Evolutionary conservation across 208 protist species (phyloP), one percentile per base, ranked within the genome.

Genomic region (Acanthamoeba castellanii): DNA sequence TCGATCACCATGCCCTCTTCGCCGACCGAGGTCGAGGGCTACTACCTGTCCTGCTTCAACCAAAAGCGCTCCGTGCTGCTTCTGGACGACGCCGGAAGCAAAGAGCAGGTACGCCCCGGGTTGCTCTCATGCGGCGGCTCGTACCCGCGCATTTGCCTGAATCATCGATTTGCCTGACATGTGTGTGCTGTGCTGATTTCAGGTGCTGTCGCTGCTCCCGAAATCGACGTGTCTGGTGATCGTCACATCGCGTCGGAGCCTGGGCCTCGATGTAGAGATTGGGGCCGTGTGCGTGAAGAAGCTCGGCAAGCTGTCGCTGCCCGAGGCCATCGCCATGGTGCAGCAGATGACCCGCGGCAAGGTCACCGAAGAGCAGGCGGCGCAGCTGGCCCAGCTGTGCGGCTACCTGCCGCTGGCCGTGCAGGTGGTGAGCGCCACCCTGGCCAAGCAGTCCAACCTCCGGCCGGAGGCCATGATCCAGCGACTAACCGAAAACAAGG

Each of bases 1-100:
- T 74, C 55, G 3, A 72, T 72, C 87, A 27, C 50, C 32, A 70
- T 92, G 87, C 87, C 87, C 87, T 55, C 47, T 27, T 72, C 64
- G 9, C 37, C 61, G 34, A 32, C 88, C 13, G 61, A 93, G 47
- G 61, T 93, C 30, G 61, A 93, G n/a, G 88, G 61, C 88, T 93
- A 78, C 88, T 93, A 93, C 88, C 68, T 93, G 22, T 93, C 88
- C 42, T 93, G 88, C 64, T 93, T 93, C 88, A 93, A 78, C 55
- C 61, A 59, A 16, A 93, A 93, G 27, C 55, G 64, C 32, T 64
- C 66, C 47, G 45, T 93, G 37, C 88, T 93, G 37, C 47, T 93
- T 14, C 66, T 93, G 18, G 88, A 93, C 27, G 88, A 93, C 34
- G 88, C 88, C 47, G 57, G 50, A 9, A 68, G 34, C 84, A 68